phyloP scores from a whole-genome alignment of 148 eudicot species.

The Rhododendron henanense region DNA sequence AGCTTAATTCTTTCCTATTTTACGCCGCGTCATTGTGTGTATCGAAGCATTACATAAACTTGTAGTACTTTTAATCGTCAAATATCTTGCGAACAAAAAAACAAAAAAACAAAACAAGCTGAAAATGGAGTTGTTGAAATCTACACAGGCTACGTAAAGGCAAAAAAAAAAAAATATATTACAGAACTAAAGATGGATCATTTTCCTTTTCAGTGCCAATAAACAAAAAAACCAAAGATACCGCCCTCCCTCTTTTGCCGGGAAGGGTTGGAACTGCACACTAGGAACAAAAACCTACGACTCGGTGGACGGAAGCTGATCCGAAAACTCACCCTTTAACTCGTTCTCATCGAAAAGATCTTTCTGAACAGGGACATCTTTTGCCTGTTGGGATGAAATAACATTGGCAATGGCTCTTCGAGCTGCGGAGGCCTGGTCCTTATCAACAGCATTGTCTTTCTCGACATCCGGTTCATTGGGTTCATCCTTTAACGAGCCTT shows the following conservation, averaged over 20 bases:
- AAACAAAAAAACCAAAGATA: not conserved
- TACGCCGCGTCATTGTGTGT: not conserved
- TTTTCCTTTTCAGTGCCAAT: not conserved
- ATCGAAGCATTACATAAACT: not conserved
- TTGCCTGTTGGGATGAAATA: constrained; percentile 55
- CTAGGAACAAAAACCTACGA: constrained; percentile 1
- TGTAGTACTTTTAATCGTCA: not conserved
- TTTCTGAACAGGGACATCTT: constrained; percentile 68
- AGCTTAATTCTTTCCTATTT: not conserved
- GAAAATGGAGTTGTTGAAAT: not conserved
- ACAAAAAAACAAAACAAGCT: not conserved
- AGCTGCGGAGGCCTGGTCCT: constrained; percentile 46
- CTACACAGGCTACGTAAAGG: not conserved
- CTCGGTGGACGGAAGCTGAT: constrained; percentile 7
- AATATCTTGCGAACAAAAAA: too few relatives aligned
- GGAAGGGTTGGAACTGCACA: not conserved
- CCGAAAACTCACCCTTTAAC: constrained; percentile 46
- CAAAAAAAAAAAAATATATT: not conserved
- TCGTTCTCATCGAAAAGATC: constrained; percentile 66
- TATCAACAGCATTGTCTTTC: constrained; percentile 31
- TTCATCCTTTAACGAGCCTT: constrained; percentile 21
- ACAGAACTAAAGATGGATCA: not conserved
- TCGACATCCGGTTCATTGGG: constrained; percentile 19
- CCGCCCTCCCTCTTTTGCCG: not conserved
- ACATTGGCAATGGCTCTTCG: constrained; percentile 70